These are phyloP conservation scores for Brassica incana DNA, from an alignment of 345 rosid genomes.

Conservation along the genomic window DNA sequence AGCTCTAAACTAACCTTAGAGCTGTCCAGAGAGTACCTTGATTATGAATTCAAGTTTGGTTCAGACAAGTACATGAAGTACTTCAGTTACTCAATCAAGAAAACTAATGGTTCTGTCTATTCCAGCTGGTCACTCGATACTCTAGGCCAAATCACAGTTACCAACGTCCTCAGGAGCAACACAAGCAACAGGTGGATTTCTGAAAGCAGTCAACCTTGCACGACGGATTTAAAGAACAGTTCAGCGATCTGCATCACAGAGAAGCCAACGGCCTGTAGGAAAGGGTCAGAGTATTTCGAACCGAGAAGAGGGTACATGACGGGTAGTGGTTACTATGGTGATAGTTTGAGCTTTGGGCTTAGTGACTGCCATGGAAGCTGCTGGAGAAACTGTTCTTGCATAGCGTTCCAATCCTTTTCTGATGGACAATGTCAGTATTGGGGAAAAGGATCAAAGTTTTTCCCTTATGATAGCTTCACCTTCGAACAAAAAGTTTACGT, in stretches of 20 bases:
- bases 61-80: slow-evolving; percentile 45
- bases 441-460: slow-evolving; percentile 43
- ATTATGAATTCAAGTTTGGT: slow-evolving; percentile 46
- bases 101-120: slow-evolving; percentile 33
- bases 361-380: slow-evolving; percentile 62
- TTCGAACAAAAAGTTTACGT: slow-evolving; percentile 36
- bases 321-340: slow-evolving; percentile 14
- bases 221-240: slow-evolving; percentile 38
- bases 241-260: slow-evolving; percentile 50
- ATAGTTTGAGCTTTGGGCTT: slow-evolving; percentile 35
- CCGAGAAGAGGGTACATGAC: slow-evolving; percentile 50
- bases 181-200: slow-evolving; percentile 29
- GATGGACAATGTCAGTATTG: slow-evolving; percentile 52
- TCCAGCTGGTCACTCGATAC: slow-evolving; percentile 54
- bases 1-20: slow-evolving; percentile 43
- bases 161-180: slow-evolving; percentile 27
- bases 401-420: slow-evolving; percentile 40
- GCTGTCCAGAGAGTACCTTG: slow-evolving; percentile 33
- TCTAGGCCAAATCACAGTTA: slow-evolving; percentile 48
- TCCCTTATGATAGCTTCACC: slow-evolving; percentile 29
- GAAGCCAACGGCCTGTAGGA: slow-evolving; percentile 52
- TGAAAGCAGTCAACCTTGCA: slow-evolving; percentile 40
- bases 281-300: slow-evolving; percentile 43
- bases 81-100: slow-evolving; percentile 49
- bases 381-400: slow-evolving; percentile 65